A percentile compares a stretch with the other conserved stretches of the same genome.
Conservation (phyloP, 1,139 yeast genomes). For the Magnusiomyces starmeri region DNA sequence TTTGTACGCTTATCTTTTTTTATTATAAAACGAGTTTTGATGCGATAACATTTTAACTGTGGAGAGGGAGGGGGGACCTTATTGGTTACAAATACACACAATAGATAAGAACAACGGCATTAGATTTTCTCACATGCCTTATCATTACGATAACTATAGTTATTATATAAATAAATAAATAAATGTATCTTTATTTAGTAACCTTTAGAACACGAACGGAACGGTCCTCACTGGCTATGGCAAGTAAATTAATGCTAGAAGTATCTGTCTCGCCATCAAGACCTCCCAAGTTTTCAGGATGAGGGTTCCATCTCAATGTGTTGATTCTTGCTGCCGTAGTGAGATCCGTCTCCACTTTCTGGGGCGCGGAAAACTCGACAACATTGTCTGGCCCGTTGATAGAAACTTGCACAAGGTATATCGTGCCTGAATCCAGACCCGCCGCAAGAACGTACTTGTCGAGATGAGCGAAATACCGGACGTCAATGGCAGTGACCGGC, state of each 20-base stretch:
- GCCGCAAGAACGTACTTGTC: constrained; percentile 43
- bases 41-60: too few species aligned
- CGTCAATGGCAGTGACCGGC: constrained; percentile 71
- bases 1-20: too few species aligned
- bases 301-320: constrained; percentile 50
- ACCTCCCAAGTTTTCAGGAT: background rate
- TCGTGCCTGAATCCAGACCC: constrained; percentile 67
- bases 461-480: constrained; percentile 31
- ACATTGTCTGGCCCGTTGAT: constrained; percentile 11
- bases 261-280: constrained; percentile 11
- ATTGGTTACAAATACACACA: too few species aligned
- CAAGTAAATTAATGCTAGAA: constrained; percentile 40
- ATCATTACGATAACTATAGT: background rate
- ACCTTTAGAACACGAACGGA: constrained; percentile 39
- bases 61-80: too few species aligned
- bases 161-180: background rate
- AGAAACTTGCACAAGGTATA: constrained; percentile 31
- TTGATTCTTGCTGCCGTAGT: constrained; percentile 57
- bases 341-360: constrained; percentile 31
- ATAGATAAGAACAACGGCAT: too few species aligned
- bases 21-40: too few species aligned
- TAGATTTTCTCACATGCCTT: too few species aligned
- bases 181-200: background rate
- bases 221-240: constrained; percentile 62
- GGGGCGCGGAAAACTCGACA: constrained; percentile 16